phyloP scores from a whole-genome alignment of 495 filamentous ascomycete genomes.

The Xylaria telfairii region DNA sequence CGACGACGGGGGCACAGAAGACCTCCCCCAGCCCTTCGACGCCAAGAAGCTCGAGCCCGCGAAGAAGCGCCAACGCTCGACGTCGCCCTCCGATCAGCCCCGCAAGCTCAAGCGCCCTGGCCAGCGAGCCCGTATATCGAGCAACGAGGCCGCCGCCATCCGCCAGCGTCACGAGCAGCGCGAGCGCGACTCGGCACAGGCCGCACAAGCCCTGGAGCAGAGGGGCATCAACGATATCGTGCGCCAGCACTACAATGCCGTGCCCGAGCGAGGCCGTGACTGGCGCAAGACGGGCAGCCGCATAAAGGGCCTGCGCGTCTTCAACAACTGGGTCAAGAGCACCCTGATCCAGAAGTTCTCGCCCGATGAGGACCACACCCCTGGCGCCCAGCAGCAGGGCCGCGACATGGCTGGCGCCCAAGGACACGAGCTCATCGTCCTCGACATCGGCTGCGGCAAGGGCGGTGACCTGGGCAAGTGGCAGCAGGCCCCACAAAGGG shows the following conservation, averaged over 20 bases:
- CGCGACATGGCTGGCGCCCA: conserved; percentile 48
- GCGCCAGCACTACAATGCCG: conserved; percentile 92
- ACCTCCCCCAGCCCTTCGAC: conserved; percentile 58
- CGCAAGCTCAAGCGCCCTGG: conserved; percentile 88
- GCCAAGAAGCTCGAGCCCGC: conserved; percentile 60
- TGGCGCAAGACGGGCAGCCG: conserved; percentile 92
- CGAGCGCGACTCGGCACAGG: conserved; percentile 64
- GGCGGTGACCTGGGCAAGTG: conserved; percentile 95
- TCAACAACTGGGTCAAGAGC: conserved; percentile 99
- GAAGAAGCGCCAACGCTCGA: conserved; percentile 55
- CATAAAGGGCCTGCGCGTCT: conserved; percentile 91
- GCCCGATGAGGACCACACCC: conserved; percentile 72
- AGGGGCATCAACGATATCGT: conserved; percentile 83
- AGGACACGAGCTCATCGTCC: conserved; percentile 69
- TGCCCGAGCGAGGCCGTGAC: conserved; percentile 87
- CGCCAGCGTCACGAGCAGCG: conserved; percentile 69
- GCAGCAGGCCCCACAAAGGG: conserved; percentile 83
- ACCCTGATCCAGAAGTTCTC: conserved; percentile 96
- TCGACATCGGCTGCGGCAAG: conserved; percentile 96
- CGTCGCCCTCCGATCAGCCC: conserved; percentile 52
- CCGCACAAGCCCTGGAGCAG: conserved; percentile 35
- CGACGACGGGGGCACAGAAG: conserved; percentile 34
- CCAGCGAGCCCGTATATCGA: conserved; percentile 75
- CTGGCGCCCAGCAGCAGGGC: conserved; percentile 60
- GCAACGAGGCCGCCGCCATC: conserved; percentile 71